These are phyloP conservation scores for Gastrolobium bilobum DNA, from an alignment of 306 rosid species.

Conservation along the genomic window DNA sequence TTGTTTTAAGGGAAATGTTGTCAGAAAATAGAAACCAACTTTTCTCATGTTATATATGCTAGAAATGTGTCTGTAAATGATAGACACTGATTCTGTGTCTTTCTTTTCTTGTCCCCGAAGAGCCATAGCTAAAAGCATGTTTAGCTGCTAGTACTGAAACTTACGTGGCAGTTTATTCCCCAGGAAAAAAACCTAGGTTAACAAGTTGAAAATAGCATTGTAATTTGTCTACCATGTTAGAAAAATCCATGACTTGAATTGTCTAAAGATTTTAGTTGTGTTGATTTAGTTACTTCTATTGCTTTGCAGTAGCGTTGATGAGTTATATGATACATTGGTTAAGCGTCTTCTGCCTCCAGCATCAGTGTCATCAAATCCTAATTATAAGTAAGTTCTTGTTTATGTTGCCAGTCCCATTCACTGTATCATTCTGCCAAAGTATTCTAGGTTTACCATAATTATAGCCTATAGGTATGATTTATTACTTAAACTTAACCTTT, in stretches of 20 bases:
- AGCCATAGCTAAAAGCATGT: neutral
- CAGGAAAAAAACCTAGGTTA: neutral
- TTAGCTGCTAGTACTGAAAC: slow-evolving; percentile 5
- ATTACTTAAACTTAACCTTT: slow-evolving; percentile 5
- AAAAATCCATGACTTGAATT: slow-evolving; percentile 20
- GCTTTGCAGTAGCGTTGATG: slow-evolving; percentile 67
- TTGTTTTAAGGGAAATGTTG: slow-evolving; percentile 13
- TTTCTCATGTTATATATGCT: neutral
- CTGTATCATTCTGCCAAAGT: slow-evolving; percentile 25
- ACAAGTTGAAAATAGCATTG: neutral
- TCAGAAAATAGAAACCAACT: neutral
- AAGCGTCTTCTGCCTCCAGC: slow-evolving; percentile 65
- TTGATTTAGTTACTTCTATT: slow-evolving; percentile 25
- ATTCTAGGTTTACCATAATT: slow-evolving; percentile 17
- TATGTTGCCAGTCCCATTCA: neutral
- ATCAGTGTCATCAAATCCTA: slow-evolving; percentile 60
- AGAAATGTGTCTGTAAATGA: neutral
- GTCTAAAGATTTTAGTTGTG: slow-evolving; percentile 30
- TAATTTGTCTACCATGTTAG: neutral
- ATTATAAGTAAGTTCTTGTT: slow-evolving; percentile 66
- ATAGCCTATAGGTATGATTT: neutral
- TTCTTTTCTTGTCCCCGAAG: slow-evolving; percentile 35
- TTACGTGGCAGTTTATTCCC: neutral
- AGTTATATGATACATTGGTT: slow-evolving; percentile 82
- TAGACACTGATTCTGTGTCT: neutral